Conservation (phyloP, 257 asterid genomes). For the Nicotiana benthamiana region DNA sequence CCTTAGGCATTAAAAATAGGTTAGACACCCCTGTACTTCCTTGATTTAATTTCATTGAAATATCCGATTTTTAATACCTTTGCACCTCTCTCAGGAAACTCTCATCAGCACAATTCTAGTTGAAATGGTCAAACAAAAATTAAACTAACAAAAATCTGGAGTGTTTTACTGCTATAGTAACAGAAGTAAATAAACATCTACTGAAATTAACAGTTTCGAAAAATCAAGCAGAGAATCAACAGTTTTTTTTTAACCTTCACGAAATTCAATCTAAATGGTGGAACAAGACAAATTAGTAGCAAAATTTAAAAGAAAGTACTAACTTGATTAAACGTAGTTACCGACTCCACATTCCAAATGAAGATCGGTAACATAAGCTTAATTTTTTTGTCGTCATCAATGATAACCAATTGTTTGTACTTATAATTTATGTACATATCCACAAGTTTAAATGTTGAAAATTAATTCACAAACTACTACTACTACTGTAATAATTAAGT, state of each 20-base stretch:
- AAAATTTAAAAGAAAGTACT: background rate
- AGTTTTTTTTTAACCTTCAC: background rate
- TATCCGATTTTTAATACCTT: background rate
- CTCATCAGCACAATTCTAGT: background rate
- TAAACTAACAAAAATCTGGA: background rate
- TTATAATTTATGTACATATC: background rate
- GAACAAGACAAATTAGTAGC: conserved; percentile 16
- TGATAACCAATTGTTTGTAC: background rate
- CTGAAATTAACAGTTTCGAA: conserved; percentile 22
- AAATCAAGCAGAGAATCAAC: conserved; percentile 15
- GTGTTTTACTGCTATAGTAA: background rate
- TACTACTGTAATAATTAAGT: background rate
- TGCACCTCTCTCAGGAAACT: background rate
- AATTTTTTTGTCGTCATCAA: background rate
- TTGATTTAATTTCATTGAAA: background rate
- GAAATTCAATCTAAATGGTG: conserved; percentile 10
- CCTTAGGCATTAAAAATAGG: conserved; percentile 16
- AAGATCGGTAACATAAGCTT: background rate
- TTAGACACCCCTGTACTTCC: conserved; percentile 8
- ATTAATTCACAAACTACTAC: background rate
- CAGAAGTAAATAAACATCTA: conserved; percentile 9
- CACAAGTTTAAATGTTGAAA: background rate
- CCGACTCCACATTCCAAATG: background rate
- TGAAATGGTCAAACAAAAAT: conserved; percentile 13
- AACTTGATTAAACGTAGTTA: background rate